Evolutionary conservation across 164 flowering plant genomes (phyloP).

Genomic region (Berberis thunbergii): DNA sequence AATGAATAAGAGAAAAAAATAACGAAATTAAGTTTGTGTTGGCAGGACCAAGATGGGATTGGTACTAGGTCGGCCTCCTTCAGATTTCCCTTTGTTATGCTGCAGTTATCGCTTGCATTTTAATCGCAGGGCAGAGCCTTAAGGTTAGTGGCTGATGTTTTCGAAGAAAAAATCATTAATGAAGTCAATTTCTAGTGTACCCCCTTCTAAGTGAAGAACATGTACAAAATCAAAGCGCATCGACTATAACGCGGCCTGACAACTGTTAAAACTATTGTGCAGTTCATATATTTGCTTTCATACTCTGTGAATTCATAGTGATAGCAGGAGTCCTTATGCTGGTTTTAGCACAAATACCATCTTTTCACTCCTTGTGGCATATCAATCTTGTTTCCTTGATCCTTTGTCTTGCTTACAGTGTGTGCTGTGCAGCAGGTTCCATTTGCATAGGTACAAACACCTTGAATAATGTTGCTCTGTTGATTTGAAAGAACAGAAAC

Average conservation of each 20-base stretch:
- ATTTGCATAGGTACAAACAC: constrained; percentile 53
- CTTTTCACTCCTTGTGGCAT: constrained; percentile 17
- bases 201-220: not conserved
- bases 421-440: no score
- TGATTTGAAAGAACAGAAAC: no score
- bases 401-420: no score
- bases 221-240: not conserved
- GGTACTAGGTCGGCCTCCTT: constrained; percentile 57
- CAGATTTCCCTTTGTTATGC: constrained; percentile 68
- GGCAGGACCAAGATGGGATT: constrained; percentile 38
- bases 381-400: no score
- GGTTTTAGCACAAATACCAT: constrained; percentile 83
- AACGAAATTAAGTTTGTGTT: no score
- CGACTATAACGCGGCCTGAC: not conserved
- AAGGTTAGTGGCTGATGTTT: constrained; percentile 4
- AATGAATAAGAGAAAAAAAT: constrained; percentile 28
- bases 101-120: constrained; percentile 53
- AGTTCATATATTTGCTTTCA: constrained; percentile 62
- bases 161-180: not conserved
- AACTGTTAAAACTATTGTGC: constrained; percentile 11
- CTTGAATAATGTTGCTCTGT: no score
- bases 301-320: constrained; percentile 61
- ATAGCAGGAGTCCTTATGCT: constrained; percentile 71
- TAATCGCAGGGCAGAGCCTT: constrained; percentile 25
- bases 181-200: no score